phyloP scores from a whole-genome alignment of 2,329 filamentous ascomycete genomes.

The Talaromyces sp. region DNA sequence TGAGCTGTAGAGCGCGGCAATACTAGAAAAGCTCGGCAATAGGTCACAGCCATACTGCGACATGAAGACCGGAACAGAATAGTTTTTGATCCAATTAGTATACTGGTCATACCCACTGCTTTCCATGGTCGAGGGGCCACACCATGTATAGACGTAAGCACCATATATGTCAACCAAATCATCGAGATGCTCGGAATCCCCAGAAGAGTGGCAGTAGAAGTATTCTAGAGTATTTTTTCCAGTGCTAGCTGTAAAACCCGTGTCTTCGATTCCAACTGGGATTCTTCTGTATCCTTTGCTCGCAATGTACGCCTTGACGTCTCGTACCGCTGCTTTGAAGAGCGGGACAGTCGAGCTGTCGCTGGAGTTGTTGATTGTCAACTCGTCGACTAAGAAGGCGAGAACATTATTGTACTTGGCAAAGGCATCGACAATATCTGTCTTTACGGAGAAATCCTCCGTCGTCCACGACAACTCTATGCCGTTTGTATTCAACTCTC shows the following conservation, averaged over 20 bases:
- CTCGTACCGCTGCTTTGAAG: constrained; percentile 39
- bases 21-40: constrained; percentile 74
- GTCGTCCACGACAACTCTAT: constrained; percentile 55
- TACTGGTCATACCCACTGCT: no score
- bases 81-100: no score
- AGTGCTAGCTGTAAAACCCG: constrained; percentile 61
- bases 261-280: constrained; percentile 59
- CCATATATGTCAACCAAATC: constrained; percentile 58
- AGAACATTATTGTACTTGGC: constrained; percentile 79
- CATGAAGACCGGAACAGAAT: no score
- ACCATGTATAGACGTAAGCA: no score
- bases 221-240: not conserved
- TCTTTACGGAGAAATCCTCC: constrained; percentile 40
- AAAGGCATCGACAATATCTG: constrained; percentile 70
- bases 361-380: constrained; percentile 79
- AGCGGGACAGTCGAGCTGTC: constrained; percentile 60
- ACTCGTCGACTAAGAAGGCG: constrained; percentile 97
- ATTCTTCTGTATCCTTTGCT: constrained; percentile 57
- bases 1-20: constrained; percentile 67
- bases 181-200: no score
- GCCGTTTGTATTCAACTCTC: not conserved
- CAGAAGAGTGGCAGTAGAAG: no score
- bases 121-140: no score
- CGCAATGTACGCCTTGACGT: constrained; percentile 82
- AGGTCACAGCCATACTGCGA: not conserved